Evolutionary conservation across 176 grass and related monocot genomes (phyloP).

Genomic region (Sorghum bicolor): DNA sequence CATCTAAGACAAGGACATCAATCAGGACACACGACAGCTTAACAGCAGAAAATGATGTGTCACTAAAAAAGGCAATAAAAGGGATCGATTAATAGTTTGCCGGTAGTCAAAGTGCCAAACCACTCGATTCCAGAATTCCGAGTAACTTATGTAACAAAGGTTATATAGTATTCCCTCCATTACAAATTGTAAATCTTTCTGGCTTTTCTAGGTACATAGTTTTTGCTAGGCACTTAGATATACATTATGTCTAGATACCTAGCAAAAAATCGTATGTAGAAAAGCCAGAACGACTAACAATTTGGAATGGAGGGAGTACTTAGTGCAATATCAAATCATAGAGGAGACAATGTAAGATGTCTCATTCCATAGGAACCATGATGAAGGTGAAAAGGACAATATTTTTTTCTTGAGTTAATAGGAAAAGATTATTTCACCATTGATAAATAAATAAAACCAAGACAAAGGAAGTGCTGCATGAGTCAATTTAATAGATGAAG

Average conservation of each 20-base stretch:
- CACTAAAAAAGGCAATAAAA: not conserved
- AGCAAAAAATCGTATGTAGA: no score
- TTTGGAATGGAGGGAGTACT: not conserved
- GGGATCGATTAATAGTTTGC: not conserved
- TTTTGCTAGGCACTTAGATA: no score
- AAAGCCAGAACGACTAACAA: no score
- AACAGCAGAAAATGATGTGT: not conserved
- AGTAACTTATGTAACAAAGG: constrained; percentile 6
- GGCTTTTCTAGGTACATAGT: no score
- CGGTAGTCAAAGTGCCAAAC: not conserved
- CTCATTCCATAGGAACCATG: not conserved
- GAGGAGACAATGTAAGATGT: not conserved
- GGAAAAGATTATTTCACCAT: not conserved
- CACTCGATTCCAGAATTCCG: not conserved
- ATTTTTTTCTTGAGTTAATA: not conserved
- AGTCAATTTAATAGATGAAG: not conserved
- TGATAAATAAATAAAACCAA: not conserved
- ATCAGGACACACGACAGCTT: constrained; percentile 1
- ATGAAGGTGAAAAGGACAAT: not conserved
- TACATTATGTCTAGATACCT: no score
- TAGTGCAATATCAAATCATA: not conserved
- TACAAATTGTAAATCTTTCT: no score
- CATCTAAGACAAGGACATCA: not conserved
- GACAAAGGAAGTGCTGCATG: not conserved
- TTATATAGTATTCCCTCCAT: not conserved